Evolutionary conservation across 257 asterid genomes (phyloP).

Genomic region (Salvia hispanica): DNA sequence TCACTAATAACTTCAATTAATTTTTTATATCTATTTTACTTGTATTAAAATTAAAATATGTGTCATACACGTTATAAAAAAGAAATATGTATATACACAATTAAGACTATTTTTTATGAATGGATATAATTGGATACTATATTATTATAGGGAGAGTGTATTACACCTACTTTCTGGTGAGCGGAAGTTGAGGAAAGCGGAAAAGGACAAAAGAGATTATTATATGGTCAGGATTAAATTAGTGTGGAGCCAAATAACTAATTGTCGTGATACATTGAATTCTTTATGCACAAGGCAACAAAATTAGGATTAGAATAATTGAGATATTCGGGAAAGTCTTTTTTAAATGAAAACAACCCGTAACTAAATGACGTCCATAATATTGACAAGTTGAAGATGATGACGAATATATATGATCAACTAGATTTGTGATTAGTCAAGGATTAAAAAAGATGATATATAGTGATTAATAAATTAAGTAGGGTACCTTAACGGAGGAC

Average conservation of each 20-base stretch:
- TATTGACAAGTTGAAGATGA: constrained; percentile 40
- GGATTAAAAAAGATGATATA: background rate
- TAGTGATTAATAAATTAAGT: constrained; percentile 11
- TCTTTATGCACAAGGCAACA: constrained; percentile 15
- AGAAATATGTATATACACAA: no score
- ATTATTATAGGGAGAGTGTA: constrained; percentile 2
- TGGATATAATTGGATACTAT: background rate
- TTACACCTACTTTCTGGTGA: constrained; percentile 31
- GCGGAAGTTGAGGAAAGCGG: constrained; percentile 15
- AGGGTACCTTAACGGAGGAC: constrained; percentile 37
- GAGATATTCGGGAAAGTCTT: constrained; percentile 37
- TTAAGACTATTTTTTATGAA: no score
- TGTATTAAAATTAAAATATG: no score
- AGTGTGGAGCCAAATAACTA: constrained; percentile 34
- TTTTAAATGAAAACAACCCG: constrained; percentile 45
- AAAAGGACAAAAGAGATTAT: constrained; percentile 33
- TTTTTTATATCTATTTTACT: no score
- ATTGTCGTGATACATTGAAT: constrained; percentile 36
- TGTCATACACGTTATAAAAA: no score
- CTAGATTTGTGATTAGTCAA: constrained; percentile 28
- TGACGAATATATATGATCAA: constrained; percentile 28
- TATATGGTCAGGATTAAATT: constrained; percentile 25
- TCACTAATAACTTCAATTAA: no score
- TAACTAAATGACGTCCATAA: constrained; percentile 38
- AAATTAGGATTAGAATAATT: constrained; percentile 18